Evolutionary conservation across 1,284 basidiomycete genomes (phyloP).

Genomic region (Puccinia coronata): DNA sequence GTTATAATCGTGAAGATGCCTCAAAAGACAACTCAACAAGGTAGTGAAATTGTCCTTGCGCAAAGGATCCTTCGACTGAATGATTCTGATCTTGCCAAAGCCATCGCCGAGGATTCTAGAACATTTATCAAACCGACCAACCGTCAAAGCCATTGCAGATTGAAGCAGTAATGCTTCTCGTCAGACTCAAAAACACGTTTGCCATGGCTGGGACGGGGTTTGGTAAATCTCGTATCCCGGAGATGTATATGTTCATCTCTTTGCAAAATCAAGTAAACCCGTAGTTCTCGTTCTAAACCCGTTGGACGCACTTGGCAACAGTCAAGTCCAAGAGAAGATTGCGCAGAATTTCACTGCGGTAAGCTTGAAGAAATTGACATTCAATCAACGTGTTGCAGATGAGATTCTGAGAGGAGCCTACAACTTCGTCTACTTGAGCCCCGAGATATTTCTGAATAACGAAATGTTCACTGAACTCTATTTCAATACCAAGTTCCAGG

Average conservation of each 20-base stretch:
- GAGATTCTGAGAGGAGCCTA: not conserved
- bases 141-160: not conserved
- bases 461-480: not conserved
- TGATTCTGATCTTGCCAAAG: no score
- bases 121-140: not conserved
- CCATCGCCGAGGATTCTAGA: not conserved
- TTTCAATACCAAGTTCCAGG: not conserved
- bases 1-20: no score
- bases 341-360: not conserved
- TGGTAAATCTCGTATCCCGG: not conserved
- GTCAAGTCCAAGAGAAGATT: conserved; percentile 4
- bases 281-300: not conserved
- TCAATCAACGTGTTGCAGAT: not conserved
- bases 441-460: conserved; percentile 1
- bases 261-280: not conserved
- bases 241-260: not conserved
- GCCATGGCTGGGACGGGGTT: not conserved
- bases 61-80: no score
- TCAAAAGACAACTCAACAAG: no score
- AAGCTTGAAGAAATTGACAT: not conserved
- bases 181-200: not conserved
- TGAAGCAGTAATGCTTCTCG: not conserved
- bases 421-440: not conserved
- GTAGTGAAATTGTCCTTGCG: no score
- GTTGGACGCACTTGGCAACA: not conserved